Percentiles rank a stretch among this genome's conserved stretches.
Evolutionary conservation across 2,329 filamentous ascomycete species (phyloP).

Genomic region (Knufia petricola): DNA sequence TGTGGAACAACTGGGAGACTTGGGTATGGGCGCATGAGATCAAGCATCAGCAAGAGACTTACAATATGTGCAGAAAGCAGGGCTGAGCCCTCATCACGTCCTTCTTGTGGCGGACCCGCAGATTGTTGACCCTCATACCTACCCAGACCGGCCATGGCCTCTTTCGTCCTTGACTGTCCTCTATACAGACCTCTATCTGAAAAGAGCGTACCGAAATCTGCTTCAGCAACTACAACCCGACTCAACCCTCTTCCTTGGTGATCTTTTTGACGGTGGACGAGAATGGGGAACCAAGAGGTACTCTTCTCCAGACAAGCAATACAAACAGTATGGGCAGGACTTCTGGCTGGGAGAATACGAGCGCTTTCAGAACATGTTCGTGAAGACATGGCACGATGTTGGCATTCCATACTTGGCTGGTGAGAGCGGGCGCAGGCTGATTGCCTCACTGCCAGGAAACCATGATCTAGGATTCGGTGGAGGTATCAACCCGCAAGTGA

Average conservation of each 20-base stretch:
- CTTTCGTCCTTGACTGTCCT: slow-evolving; percentile 55
- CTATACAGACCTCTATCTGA: slow-evolving; percentile 85
- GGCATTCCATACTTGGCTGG: slow-evolving; percentile 40
- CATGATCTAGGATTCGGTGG: slow-evolving; percentile 89
- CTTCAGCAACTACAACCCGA: slow-evolving; percentile 71
- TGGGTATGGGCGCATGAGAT: slow-evolving; percentile 55
- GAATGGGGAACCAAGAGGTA: slow-evolving; percentile 75
- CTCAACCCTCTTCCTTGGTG: slow-evolving; percentile 81
- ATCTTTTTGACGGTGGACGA: slow-evolving; percentile 88
- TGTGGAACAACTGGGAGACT: slow-evolving; percentile 81
- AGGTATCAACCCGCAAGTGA: slow-evolving; percentile 69
- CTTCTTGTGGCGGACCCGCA: slow-evolving; percentile 84
- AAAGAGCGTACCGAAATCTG: slow-evolving; percentile 68
- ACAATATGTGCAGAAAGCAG: slow-evolving; percentile 51
- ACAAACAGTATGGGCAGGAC: slow-evolving; percentile 63
- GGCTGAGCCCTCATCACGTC: slow-evolving; percentile 71
- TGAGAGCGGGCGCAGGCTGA: slow-evolving; percentile 64
- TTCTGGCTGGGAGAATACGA: slow-evolving; percentile 84
- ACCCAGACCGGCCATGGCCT: slow-evolving; percentile 70
- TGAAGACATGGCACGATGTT: slow-evolving; percentile 53
- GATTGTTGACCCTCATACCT: slow-evolving; percentile 89
- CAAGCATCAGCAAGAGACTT: slow-evolving; percentile 7
- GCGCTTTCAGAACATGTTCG: slow-evolving; percentile 79
- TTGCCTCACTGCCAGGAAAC: slow-evolving; percentile 82
- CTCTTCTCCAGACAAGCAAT: slow-evolving; percentile 54